These are phyloP conservation scores for Rachicladosporium sp. DNA, from an alignment of 2,329 filamentous ascomycete genomes.

Conservation along the genomic window DNA sequence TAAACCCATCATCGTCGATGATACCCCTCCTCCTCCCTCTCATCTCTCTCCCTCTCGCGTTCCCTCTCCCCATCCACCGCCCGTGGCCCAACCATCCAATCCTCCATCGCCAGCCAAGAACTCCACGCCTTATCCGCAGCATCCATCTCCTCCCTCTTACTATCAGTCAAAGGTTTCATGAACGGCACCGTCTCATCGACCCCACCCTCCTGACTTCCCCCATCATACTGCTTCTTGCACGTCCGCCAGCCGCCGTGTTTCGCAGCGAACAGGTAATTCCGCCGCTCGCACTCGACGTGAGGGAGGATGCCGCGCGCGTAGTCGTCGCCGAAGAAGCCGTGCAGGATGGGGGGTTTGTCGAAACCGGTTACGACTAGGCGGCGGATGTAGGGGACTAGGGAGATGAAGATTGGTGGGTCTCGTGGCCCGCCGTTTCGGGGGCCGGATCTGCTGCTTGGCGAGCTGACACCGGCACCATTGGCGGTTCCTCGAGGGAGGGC, in stretches of 20 bases:
- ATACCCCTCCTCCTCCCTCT: constrained; percentile 2
- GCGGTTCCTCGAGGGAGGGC: constrained; percentile 26
- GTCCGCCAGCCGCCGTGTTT: constrained; percentile 84
- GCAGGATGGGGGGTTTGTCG: constrained; percentile 73
- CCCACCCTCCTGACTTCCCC: constrained; percentile 44
- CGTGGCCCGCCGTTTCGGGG: constrained; percentile 18
- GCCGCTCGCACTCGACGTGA: constrained; percentile 75
- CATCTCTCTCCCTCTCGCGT: constrained; percentile 3
- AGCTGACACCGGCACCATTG: constrained; percentile 9
- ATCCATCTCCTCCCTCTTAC: constrained; percentile 67
- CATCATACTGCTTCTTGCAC: constrained; percentile 86
- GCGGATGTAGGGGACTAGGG: constrained; percentile 77
- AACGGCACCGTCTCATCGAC: constrained; percentile 79
- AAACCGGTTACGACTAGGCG: constrained; percentile 85
- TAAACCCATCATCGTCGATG: neutral
- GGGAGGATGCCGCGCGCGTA: constrained; percentile 70
- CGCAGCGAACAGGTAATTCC: constrained; percentile 89
- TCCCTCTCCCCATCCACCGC: constrained; percentile 25
- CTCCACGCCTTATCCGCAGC: constrained; percentile 79
- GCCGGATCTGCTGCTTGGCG: constrained; percentile 24
- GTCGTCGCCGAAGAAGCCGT: constrained; percentile 94
- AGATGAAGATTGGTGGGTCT: constrained; percentile 36
- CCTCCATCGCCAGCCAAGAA: constrained; percentile 91
- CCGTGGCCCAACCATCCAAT: constrained; percentile 88
- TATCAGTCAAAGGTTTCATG: constrained; percentile 61